A percentile compares a stretch with the other conserved stretches of the same genome.
Evolutionary conservation across 345 rosid genomes (phyloP).

Genomic region (thale cress (Arabidopsis thaliana)): TAIR10.1 NC_003076.8:7875501-7876000

Average conservation of each 20-base stretch:
- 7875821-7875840: neutral
- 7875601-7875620: slow-evolving; percentile 60
- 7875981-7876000: slow-evolving; percentile 46
- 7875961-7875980: slow-evolving; percentile 69
- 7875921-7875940: neutral
- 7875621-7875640: slow-evolving; percentile 72
- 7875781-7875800: neutral
- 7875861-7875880: neutral
- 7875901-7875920: neutral
- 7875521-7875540: slow-evolving; percentile 36
- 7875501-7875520: slow-evolving; percentile 52
- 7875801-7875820: slow-evolving; percentile 4
- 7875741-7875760: slow-evolving; percentile 3
- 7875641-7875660: slow-evolving; percentile 29
- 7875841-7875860: neutral
- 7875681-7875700: neutral
- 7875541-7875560: neutral
- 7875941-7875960: neutral
- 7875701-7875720: slow-evolving; percentile 16
- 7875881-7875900: neutral
- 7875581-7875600: slow-evolving; percentile 58
- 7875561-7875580: neutral
- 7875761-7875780: neutral
- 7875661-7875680: neutral
- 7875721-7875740: neutral